Conservation (phyloP, 108 stramenopile genomes). For the Nannochloropsis gaditana region DNA sequence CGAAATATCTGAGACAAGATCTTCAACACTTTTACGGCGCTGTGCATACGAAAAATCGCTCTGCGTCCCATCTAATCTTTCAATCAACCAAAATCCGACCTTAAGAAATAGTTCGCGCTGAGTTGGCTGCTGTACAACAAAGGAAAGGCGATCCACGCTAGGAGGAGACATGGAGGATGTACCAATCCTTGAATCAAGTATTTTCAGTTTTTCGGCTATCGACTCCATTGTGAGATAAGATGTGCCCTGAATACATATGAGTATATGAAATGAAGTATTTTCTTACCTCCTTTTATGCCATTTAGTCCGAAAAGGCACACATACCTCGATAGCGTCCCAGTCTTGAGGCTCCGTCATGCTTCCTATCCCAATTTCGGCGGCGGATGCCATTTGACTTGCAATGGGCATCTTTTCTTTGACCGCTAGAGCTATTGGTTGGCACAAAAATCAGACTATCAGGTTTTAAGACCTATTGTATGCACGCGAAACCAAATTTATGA, state of each 20-base stretch:
- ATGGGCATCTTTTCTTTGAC: too few relatives aligned
- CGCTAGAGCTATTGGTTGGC: too few relatives aligned
- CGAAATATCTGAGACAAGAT: neutral
- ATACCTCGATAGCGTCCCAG: neutral
- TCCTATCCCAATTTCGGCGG: too few relatives aligned
- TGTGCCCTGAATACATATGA: neutral
- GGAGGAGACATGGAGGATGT: neutral
- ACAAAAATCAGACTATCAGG: too few relatives aligned
- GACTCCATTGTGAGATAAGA: neutral
- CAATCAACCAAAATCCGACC: neutral
- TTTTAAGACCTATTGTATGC: too few relatives aligned
- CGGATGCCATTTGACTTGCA: too few relatives aligned
- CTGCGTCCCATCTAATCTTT: neutral
- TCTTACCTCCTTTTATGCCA: neutral
- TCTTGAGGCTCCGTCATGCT: neutral
- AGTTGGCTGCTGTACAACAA: neutral
- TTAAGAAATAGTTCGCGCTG: neutral
- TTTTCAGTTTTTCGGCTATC: neutral
- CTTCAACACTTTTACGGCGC: neutral
- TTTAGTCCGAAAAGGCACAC: neutral
- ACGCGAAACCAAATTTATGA: too few relatives aligned
- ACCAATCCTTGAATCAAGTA: neutral
- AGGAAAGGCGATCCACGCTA: neutral
- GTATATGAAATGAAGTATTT: neutral
- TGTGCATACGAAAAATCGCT: neutral